phyloP scores from a whole-genome alignment of 2,329 filamentous ascomycete genomes.

The Claviceps fusiformis region DNA sequence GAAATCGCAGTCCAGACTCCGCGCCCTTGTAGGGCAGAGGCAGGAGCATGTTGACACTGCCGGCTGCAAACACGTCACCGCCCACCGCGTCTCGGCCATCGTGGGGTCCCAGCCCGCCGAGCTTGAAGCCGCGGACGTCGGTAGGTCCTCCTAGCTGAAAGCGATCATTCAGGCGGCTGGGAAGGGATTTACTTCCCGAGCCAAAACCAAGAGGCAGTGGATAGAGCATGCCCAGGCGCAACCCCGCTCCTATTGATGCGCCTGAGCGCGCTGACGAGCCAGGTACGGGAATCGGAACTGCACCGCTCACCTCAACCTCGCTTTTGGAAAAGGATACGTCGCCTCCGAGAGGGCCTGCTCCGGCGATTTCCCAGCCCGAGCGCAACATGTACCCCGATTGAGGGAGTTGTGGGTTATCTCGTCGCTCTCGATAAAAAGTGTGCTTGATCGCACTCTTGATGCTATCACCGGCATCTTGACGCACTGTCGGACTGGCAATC shows the following conservation, averaged over 20 bases:
- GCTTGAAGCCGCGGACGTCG: slow-evolving; percentile 84
- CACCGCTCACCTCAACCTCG: slow-evolving; percentile 71
- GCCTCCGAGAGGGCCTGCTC: slow-evolving; percentile 67
- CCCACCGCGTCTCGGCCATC: slow-evolving; percentile 79
- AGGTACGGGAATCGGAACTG: slow-evolving; percentile 59
- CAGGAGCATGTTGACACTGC: slow-evolving; percentile 71
- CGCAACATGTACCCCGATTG: slow-evolving; percentile 70
- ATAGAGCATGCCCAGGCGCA: slow-evolving; percentile 72
- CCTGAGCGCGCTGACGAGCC: slow-evolving; percentile 57
- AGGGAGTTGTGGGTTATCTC: slow-evolving; percentile 77
- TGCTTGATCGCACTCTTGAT: slow-evolving; percentile 81
- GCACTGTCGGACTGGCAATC: slow-evolving; percentile 67
- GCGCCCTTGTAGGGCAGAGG: slow-evolving; percentile 71
- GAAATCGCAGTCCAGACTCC: slow-evolving; percentile 73
- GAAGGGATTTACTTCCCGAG: slow-evolving; percentile 36
- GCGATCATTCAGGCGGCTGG: slow-evolving; percentile 80
- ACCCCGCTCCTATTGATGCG: slow-evolving; percentile 67
- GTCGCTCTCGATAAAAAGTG: slow-evolving; percentile 63
- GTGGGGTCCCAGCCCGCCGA: slow-evolving; percentile 76
- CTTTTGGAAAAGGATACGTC: slow-evolving; percentile 91
- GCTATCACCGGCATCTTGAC: slow-evolving; percentile 75
- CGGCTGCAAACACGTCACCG: slow-evolving; percentile 84
- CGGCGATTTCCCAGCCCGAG: slow-evolving; percentile 70
- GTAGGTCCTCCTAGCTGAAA: slow-evolving; percentile 92
- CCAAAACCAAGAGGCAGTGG: slow-evolving; percentile 57